Conservation (phyloP, 495 filamentous ascomycete species). For the Neurospora sp. region DNA sequence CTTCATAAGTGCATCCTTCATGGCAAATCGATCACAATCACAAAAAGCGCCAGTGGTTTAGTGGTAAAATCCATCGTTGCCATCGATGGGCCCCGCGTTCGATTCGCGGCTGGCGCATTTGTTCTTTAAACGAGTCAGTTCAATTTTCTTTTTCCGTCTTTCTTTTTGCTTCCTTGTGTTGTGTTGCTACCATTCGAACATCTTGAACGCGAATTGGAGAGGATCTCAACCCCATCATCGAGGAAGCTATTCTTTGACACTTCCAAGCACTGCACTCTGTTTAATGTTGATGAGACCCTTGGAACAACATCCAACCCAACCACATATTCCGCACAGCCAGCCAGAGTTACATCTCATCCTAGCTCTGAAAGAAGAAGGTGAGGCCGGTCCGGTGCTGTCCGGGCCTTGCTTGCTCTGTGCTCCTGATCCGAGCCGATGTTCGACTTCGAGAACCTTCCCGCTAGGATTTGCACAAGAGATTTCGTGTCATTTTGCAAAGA, state of each 20-base stretch:
- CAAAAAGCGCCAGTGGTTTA: slow-evolving; percentile 30
- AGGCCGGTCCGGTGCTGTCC: background rate
- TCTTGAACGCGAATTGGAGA: background rate
- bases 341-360: background rate
- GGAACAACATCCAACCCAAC: background rate
- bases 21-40: background rate
- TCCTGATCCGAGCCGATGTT: background rate
- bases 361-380: background rate
- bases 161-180: background rate
- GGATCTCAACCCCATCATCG: background rate
- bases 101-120: slow-evolving; percentile 39
- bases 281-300: background rate
- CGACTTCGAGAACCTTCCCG: background rate
- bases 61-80: slow-evolving; percentile 47
- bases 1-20: background rate
- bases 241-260: background rate
- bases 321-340: background rate
- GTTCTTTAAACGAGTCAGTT: background rate
- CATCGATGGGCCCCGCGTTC: slow-evolving; percentile 45
- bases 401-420: background rate
- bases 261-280: background rate
- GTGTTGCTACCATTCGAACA: background rate
- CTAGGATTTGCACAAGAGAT: background rate
- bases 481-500: background rate
- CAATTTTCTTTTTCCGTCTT: background rate